Percentiles rank a stretch among this genome's conserved stretches.
phyloP scores from a whole-genome alignment of 768 basidiomycete species.

The Russula lepida region DNA sequence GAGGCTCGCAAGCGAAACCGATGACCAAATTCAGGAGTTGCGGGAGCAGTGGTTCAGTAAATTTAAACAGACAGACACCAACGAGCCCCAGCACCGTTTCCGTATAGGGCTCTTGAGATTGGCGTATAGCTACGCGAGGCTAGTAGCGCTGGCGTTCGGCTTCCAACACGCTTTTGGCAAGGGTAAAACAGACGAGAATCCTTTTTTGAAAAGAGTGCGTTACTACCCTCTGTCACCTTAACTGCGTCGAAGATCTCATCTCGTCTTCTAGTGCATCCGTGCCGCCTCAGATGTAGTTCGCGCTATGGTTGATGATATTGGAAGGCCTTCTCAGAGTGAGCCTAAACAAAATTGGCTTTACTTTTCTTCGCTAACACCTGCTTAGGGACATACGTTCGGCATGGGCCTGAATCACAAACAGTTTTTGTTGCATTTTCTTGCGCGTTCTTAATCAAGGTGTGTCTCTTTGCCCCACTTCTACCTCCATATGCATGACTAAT shows the following conservation, averaged over 20 bases:
- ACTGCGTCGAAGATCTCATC: conserved; percentile 1
- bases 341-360: conserved; percentile 1
- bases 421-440: conserved; percentile 29
- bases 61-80: conserved; percentile 44
- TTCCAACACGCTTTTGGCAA: conserved; percentile 71
- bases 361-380: neutral
- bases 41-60: conserved; percentile 48
- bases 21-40: conserved; percentile 56
- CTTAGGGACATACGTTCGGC: conserved; percentile 23
- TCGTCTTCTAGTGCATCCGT: conserved; percentile 44
- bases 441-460: conserved; percentile 27
- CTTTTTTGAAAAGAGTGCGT: conserved; percentile 57
- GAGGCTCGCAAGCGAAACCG: conserved; percentile 52
- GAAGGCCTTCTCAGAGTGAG: conserved; percentile 47
- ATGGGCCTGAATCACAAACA: conserved; percentile 28
- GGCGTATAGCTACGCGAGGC: conserved; percentile 60
- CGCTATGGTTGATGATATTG: conserved; percentile 51
- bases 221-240: neutral
- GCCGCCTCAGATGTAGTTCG: conserved; percentile 61
- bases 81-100: conserved; percentile 49
- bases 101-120: conserved; percentile 53
- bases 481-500: neutral
- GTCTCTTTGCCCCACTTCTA: neutral
- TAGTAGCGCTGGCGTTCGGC: conserved; percentile 63
- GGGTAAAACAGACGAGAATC: conserved; percentile 48